Percentiles rank a stretch among this genome's conserved stretches.
These are phyloP conservation scores for Dactylellina sp. DNA, from an alignment of 2,329 filamentous ascomycete genomes.

Conservation along the genomic window DNA sequence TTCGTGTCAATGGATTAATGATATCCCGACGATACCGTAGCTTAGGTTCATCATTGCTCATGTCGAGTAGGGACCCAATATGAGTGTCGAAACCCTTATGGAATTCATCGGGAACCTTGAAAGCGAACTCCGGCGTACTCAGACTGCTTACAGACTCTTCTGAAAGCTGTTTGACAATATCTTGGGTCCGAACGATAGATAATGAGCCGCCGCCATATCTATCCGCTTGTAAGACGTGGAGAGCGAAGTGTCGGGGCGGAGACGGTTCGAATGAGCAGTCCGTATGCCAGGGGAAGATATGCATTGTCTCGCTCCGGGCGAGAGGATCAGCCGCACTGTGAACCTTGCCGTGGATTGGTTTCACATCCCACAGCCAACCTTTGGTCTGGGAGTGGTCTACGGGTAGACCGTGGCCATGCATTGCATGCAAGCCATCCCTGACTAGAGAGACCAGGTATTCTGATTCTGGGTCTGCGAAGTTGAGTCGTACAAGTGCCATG, in stretches of 20 bases:
- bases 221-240: conserved; percentile 61
- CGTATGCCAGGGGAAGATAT: conserved; percentile 62
- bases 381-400: conserved; percentile 59
- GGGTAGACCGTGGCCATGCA: conserved; percentile 57
- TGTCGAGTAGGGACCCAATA: conserved; percentile 59
- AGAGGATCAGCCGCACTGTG: conserved; percentile 25
- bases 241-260: conserved; percentile 61
- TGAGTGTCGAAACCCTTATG: conserved; percentile 60
- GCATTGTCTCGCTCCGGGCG: conserved; percentile 60
- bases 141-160: conserved; percentile 50
- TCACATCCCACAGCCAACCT: conserved; percentile 61
- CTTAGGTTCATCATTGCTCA: conserved; percentile 52
- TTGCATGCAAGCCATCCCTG: conserved; percentile 38
- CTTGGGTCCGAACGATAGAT: conserved; percentile 57
- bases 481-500: conserved; percentile 57
- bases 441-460: conserved; percentile 58
- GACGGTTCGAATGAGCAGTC: conserved; percentile 60
- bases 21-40: conserved; percentile 62
- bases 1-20: conserved; percentile 59
- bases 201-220: conserved; percentile 59
- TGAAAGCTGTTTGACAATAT: conserved; percentile 56
- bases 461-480: conserved; percentile 57
- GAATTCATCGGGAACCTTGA: conserved; percentile 62
- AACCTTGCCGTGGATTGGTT: conserved; percentile 57
- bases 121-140: conserved; percentile 57